Percentiles rank a stretch among this genome's conserved stretches.
phyloP scores from a whole-genome alignment of 2,329 filamentous ascomycete genomes.

The Byssoonygena ceratinophila region DNA sequence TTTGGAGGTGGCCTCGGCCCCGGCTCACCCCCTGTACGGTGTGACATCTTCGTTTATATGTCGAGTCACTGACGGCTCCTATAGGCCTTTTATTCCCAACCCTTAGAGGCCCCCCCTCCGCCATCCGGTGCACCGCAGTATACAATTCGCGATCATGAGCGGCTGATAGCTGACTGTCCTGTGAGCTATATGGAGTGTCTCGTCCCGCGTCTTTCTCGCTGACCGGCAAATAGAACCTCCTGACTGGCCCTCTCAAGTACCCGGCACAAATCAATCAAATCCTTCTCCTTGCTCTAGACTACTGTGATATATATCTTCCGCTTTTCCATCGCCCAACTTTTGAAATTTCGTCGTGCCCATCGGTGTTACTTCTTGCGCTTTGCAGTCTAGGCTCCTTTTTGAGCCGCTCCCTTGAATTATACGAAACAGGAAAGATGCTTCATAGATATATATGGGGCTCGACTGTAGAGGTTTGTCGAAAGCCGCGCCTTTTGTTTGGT shows the following conservation, averaged over 20 bases:
- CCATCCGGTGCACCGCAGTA: conserved; percentile 4
- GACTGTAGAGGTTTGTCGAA: conserved; percentile 15
- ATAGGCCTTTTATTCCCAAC: conserved; percentile 12
- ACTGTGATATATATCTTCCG: conserved; percentile 19
- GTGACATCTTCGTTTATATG: too few relatives aligned
- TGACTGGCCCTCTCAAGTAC: conserved; percentile 14
- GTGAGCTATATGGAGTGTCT: conserved; percentile 5
- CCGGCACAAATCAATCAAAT: conserved; percentile 11
- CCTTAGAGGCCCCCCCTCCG: conserved; percentile 7
- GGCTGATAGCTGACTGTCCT: conserved; percentile 15
- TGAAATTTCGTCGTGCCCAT: conserved; percentile 12
- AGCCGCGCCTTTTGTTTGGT: not conserved
- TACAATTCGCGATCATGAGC: conserved; percentile 14
- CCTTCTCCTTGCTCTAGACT: conserved; percentile 17
- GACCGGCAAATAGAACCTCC: conserved; percentile 9
- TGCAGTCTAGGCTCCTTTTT: conserved; percentile 17
- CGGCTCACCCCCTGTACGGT: conserved; percentile 2
- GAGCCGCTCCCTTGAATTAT: conserved; percentile 7
- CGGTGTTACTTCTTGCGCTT: conserved; percentile 17
- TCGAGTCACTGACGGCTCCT: not conserved
- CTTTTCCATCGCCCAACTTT: conserved; percentile 20
- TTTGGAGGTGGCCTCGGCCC: conserved; percentile 14
- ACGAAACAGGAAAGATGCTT: conserved; percentile 15
- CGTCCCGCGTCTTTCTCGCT: not conserved
- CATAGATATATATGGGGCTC: conserved; percentile 16